Conservation (phyloP, 2,329 filamentous ascomycete species). For the Alternaria viburni region DNA sequence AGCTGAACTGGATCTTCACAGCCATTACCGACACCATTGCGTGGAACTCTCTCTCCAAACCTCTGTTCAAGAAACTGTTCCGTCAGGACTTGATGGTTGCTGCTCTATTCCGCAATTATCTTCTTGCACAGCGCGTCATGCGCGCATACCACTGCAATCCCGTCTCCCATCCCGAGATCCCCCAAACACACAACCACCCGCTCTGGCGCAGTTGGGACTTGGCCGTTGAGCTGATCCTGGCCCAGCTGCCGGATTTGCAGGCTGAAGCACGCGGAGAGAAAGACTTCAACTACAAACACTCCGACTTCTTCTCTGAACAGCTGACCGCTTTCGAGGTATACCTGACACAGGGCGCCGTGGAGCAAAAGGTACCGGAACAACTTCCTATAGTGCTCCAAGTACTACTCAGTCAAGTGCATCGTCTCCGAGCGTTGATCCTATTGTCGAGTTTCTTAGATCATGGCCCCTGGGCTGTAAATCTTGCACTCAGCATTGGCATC, state of each 20-base stretch:
- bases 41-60: slow-evolving; percentile 90
- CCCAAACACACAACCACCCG: slow-evolving; percentile 92
- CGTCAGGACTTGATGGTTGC: slow-evolving; percentile 99
- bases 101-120: slow-evolving; percentile 92
- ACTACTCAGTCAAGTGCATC: slow-evolving; percentile 91
- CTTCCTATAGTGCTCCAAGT: slow-evolving; percentile 96
- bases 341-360: slow-evolving; percentile 80
- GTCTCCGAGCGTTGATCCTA: slow-evolving; percentile 87
- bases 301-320: slow-evolving; percentile 95
- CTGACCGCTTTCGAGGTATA: slow-evolving; percentile 98
- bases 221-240: slow-evolving; percentile 91
- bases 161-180: slow-evolving; percentile 88
- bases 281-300: slow-evolving; percentile 90
- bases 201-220: slow-evolving; percentile 98
- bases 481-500: slow-evolving; percentile 95
- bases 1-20: slow-evolving; percentile 99
- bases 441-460: slow-evolving; percentile 93
- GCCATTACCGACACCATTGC: slow-evolving; percentile 99
- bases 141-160: slow-evolving; percentile 94
- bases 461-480: slow-evolving; percentile 97
- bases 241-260: slow-evolving; percentile 82
- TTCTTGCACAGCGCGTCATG: slow-evolving; percentile 95
- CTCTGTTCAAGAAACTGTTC: slow-evolving; percentile 95
- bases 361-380: slow-evolving; percentile 89
- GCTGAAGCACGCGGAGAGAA: slow-evolving; percentile 77